Evolutionary conservation across 2,329 filamentous ascomycete genomes (phyloP), one percentile per base, ranked within the genome.

Genomic region (Alternaria rosae): DNA sequence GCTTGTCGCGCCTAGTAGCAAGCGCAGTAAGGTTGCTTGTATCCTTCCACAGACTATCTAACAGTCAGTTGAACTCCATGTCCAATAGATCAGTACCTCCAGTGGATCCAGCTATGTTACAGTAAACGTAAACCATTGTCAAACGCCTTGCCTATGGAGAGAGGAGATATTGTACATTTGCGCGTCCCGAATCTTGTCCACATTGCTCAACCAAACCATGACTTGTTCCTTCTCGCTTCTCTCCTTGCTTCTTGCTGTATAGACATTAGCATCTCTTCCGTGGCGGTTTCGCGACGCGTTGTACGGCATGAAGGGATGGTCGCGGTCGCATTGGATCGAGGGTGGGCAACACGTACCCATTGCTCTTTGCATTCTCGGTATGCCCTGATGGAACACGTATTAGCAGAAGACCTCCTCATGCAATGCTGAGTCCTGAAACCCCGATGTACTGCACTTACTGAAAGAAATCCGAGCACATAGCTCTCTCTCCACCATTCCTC

Each of bases 391-490:
- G 28, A 26, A 53, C 21, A 4, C 28, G 3, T n/a, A 35, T 64
- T 43, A 63, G 54, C 51, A 21, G 6, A 12, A 12, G 25, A 13
- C 15, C 38, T 41, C 21, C 38, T 35, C 25, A 12, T 23, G 6
- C 28, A 6, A 28, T 38, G 35, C 35, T 38, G 35, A 5, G n/a
- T 38, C 35, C 17, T 38, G 35, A 11, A 38, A 2, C 35, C 17
- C 35, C n/a, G 15, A 38, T 38, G 35, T 26, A 23, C 21, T 51
- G 30, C 41, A 63, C 74, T 62, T 78, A 97, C 93, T 97, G 92
- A 77, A 99, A 98, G 78, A 96, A 98, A 79, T 98, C 94, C 67
- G 86, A 85, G 77, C 95, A 99, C 91, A 98, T 91, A n/a, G 89
- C 84, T 68, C 89, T 87, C 76, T 98, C 93, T 13, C 92, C 94